Base-by-base conservation (phyloP, 345 rosid genomes). In the Citrus mangshanensis region DNA sequence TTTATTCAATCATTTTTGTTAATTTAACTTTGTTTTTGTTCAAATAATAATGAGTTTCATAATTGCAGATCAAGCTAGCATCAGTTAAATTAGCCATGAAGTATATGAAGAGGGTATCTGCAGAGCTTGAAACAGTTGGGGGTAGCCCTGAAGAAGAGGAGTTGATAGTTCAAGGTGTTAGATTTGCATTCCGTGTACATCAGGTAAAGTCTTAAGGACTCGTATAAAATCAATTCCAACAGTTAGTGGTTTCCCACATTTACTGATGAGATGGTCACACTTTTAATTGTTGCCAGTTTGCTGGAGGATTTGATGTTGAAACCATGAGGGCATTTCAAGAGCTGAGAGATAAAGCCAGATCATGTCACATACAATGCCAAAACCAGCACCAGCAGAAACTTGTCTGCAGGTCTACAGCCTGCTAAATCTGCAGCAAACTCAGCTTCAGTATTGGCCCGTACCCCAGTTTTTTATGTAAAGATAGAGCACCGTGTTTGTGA, bases 161-260 rank as follows among this genome's bases (percentile, higher is more conserved):
- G 82, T 88, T 97, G 46, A 90, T 97, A 4, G 94, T 97, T 14
- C 97, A 97, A 86, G 95, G 98, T 0, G 99, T 97, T 56, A 69
- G 98, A 76, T 97, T 94, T 14, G 99, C 99, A 1, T 97, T 97
- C 88, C 97, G 99, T 51, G 99, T 94, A 12, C 99, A 97, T 81
- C 99, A 97, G 98, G 99, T 97, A 72, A 86, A 9, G 60, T 35
- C 42, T 66, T 66, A 3, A 74, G 30, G 22, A 28, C 16, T 65
- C 19, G 1, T 4, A 42, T 3, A 10, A 8, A 34, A 42, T 42
- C 61, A 59, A 70, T 42, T 70, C 62, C 62, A 71, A 32, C 59
- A 42, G 42, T 64, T 27, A n/a, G 56, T 75, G 46, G 10, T 21
- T 32, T 40, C 55, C 70, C 30, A 21, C 32, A 12, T 2, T 60